Conservation (phyloP, 306 rosid genomes). For the Purshia tridentata region DNA sequence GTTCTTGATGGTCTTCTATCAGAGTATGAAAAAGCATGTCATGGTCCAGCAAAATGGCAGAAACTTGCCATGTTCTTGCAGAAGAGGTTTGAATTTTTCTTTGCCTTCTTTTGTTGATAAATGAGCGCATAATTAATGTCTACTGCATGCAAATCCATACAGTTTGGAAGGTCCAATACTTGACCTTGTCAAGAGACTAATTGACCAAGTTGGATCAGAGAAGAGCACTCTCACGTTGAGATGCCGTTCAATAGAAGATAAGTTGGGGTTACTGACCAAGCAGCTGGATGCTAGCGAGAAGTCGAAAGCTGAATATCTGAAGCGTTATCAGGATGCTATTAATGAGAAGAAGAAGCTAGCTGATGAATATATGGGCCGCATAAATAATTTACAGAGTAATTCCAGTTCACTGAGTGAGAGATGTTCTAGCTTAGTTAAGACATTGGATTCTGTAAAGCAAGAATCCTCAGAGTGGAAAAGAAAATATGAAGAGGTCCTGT, state of each 20-base stretch:
- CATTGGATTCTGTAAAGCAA: constrained; percentile 72
- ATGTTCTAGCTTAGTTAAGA: constrained; percentile 57
- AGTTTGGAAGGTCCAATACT: constrained; percentile 89
- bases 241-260: constrained; percentile 74
- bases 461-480: constrained; percentile 85
- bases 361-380: constrained; percentile 86
- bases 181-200: constrained; percentile 66
- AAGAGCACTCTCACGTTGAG: constrained; percentile 61
- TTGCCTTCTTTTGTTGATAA: neutral
- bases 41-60: constrained; percentile 93
- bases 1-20: constrained; percentile 85
- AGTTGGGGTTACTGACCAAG: constrained; percentile 61
- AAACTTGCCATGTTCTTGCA: constrained; percentile 69
- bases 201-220: constrained; percentile 79
- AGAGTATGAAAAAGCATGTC: constrained; percentile 71
- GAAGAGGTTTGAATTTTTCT: constrained; percentile 57
- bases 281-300: constrained; percentile 81
- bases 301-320: constrained; percentile 73
- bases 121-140: neutral
- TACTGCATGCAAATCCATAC: constrained; percentile 23
- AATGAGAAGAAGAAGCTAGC: constrained; percentile 76
- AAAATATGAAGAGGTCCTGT: constrained; percentile 63
- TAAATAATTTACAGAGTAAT: constrained; percentile 71
- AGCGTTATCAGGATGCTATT: constrained; percentile 80
- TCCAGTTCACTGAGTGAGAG: constrained; percentile 70